Evolutionary conservation across 495 filamentous ascomycete species (phyloP), one percentile per base, ranked within the genome.

Genomic region (Delitschia confertaspora): DNA sequence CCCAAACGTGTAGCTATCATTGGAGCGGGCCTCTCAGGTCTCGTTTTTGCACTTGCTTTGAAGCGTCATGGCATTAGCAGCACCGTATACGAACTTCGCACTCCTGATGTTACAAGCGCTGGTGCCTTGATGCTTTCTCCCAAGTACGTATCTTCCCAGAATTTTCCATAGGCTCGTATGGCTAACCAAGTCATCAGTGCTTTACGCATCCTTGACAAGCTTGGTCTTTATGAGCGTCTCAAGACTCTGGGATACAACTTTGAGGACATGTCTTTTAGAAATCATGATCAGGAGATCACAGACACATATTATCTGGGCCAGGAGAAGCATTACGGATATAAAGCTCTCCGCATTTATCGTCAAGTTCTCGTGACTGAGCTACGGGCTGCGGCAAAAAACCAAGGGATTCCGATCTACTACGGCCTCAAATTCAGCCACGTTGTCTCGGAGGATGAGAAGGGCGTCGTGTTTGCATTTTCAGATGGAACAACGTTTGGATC

Each of bases 81-180:
- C 42, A 68, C 58, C 7, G 47, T 75, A 33, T 75, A 69, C 51
- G 71, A 74, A 36, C 49, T 57, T 11, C 63, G 68, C 16, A 29
- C 51, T 6, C 62, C 59, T 0, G 53, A 57, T 10, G 55, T 58
- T 21, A 56, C 60, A 29, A 57, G 65, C 30, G 70, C 66, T 6
- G 73, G 74, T 3, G 73, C 69, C 4, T 55, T 76, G 32, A 71
- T 69, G 66, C 65, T 75, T 24, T 70, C 68, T 0, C 67, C 72
- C 32, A 74, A 76, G n/a, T n/a, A n/a, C n/a, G n/a, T n/a, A n/a
- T n/a, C n/a, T n/a, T n/a, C n/a, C n/a, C n/a, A n/a, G n/a, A n/a
- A n/a, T n/a, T n/a, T n/a, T n/a, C n/a, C n/a, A n/a, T n/a, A n/a
- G n/a, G n/a, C n/a, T n/a, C n/a, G n/a, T n/a, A n/a, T n/a, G n/a